Evolutionary conservation across 73 alveolate genomes (phyloP).

Genomic region (Stentor coeruleus): DNA sequence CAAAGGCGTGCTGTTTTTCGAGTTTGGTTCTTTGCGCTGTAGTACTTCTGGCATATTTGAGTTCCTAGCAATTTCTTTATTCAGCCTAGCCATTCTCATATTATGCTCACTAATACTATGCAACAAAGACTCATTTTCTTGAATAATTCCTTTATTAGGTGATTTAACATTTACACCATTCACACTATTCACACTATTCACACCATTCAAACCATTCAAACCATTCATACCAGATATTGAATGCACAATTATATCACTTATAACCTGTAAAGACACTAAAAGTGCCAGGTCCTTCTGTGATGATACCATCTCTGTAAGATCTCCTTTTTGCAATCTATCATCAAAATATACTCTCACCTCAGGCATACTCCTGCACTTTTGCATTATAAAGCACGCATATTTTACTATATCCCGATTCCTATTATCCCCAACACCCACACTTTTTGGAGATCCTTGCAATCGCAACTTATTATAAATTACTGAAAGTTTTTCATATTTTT

Average conservation of each 20-base stretch:
- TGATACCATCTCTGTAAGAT: not conserved
- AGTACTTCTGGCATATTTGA: too few relatives aligned
- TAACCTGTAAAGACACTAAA: not conserved
- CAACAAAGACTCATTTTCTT: not conserved
- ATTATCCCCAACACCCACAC: not conserved
- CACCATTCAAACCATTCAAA: too few relatives aligned
- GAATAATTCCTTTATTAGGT: not conserved
- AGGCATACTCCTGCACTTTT: not conserved
- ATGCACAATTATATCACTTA: not conserved
- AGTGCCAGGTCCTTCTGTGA: not conserved
- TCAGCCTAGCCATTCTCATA: conserved; percentile 10
- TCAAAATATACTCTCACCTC: not conserved
- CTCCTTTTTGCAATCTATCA: not conserved
- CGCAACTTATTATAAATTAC: not conserved
- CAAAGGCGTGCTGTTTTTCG: too few relatives aligned
- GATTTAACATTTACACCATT: too few relatives aligned
- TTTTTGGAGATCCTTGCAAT: not conserved
- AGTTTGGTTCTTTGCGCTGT: too few relatives aligned
- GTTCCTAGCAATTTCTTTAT: conserved; percentile 28
- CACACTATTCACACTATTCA: too few relatives aligned
- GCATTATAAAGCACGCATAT: not conserved
- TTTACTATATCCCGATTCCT: not conserved
- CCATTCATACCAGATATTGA: not conserved
- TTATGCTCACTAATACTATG: conserved; percentile 3
- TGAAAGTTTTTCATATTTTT: not conserved